These are phyloP conservation scores for Yarrowia yakushimensis DNA, from an alignment of 805 yeast species.

Conservation along the genomic window DNA sequence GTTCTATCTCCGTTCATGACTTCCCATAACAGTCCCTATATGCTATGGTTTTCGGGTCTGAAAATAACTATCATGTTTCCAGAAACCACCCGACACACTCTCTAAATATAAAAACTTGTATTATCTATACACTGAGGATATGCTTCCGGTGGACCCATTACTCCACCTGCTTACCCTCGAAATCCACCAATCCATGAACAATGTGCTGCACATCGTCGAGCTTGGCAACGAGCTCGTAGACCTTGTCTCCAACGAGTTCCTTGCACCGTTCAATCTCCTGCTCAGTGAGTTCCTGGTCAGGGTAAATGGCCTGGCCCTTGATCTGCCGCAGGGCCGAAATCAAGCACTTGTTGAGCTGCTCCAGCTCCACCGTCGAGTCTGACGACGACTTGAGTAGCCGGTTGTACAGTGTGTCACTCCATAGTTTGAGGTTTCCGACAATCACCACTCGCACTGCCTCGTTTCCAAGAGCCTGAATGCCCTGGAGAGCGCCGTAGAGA, in stretches of 20 bases:
- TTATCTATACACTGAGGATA: not conserved
- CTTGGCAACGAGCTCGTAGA: not conserved
- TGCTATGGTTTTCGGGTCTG: too few relatives aligned
- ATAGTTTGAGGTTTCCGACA: constrained; percentile 76
- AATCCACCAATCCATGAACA: constrained; percentile 9
- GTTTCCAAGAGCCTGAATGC: constrained; percentile 76
- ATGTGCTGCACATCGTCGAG: constrained; percentile 9
- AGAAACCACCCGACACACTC: too few relatives aligned
- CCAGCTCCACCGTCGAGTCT: constrained; percentile 40
- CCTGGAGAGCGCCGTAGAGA: constrained; percentile 85
- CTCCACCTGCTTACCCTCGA: constrained; percentile 1
- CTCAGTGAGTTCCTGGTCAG: constrained; percentile 55
- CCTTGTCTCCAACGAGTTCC: constrained; percentile 46
- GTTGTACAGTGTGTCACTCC: constrained; percentile 45
- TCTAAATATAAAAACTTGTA: not conserved
- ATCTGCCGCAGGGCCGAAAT: constrained; percentile 55
- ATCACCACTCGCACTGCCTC: constrained; percentile 83
- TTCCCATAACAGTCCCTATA: too few relatives aligned
- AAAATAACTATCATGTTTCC: too few relatives aligned
- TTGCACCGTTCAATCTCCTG: constrained; percentile 41
- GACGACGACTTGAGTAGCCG: constrained; percentile 10
- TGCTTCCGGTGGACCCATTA: not conserved
- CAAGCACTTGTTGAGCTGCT: constrained; percentile 48
- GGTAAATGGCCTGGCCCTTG: constrained; percentile 29
- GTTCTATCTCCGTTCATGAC: too few relatives aligned